phyloP scores from a whole-genome alignment of 228 moss, liverwort and hornwort species.

The Sphagnum magellanicum region DNA sequence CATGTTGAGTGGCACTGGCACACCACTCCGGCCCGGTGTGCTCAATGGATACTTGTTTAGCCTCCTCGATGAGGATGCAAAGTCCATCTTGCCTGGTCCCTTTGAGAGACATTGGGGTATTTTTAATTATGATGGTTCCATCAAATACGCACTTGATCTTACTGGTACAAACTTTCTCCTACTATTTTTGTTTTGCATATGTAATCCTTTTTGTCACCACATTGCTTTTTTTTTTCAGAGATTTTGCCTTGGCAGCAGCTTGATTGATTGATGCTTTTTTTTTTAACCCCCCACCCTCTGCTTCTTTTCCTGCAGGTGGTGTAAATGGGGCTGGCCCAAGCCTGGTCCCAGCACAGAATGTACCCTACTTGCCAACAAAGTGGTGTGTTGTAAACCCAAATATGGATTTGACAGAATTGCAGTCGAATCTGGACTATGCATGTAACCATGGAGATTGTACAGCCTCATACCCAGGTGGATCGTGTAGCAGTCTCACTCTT shows the following conservation, averaged over 20 bases:
- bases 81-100: slow-evolving; percentile 68
- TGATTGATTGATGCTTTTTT: too few relatives aligned
- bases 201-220: too few relatives aligned
- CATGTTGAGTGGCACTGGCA: slow-evolving; percentile 45
- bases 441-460: slow-evolving; percentile 35
- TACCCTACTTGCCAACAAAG: slow-evolving; percentile 26
- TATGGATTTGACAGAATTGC: slow-evolving; percentile 1
- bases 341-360: slow-evolving; percentile 9
- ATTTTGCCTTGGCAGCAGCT: too few relatives aligned
- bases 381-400: slow-evolving; percentile 36
- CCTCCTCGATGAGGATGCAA: slow-evolving; percentile 89
- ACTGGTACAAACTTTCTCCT: slow-evolving; percentile 26
- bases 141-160: slow-evolving; percentile 67
- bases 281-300: too few relatives aligned
- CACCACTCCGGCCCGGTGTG: slow-evolving; percentile 60
- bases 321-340: slow-evolving; percentile 4
- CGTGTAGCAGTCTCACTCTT: slow-evolving; percentile 15
- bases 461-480: slow-evolving; percentile 6
- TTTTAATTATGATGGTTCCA: slow-evolving; percentile 78
- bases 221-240: too few relatives aligned
- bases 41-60: slow-evolving; percentile 83
- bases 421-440: slow-evolving; percentile 32
- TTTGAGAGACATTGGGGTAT: slow-evolving; percentile 97
- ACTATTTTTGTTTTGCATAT: too few relatives aligned
- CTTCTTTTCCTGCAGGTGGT: slow-evolving; percentile 23